Conservation (phyloP, 768 basidiomycete genomes). For the Mycena crocata region DNA sequence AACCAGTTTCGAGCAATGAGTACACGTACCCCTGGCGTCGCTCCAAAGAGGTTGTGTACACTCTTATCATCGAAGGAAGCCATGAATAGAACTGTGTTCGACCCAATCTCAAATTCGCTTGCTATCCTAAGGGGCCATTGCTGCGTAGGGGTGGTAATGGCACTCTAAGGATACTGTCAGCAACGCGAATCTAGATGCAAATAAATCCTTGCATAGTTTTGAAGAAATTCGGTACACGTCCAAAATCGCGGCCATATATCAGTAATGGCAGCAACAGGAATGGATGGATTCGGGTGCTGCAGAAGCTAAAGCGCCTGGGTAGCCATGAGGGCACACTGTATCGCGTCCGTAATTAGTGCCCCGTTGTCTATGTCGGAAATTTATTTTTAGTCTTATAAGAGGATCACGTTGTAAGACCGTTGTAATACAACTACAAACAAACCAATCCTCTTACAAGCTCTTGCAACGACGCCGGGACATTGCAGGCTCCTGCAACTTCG, state of each 20-base stretch:
- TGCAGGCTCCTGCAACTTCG: too few relatives aligned
- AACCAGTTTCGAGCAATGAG: neutral
- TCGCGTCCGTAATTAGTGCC: neutral
- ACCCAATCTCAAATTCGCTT: neutral
- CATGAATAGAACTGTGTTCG: neutral
- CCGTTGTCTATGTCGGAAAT: neutral
- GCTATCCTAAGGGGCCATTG: too few relatives aligned
- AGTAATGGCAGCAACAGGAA: neutral
- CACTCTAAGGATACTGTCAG: too few relatives aligned
- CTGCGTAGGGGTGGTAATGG: neutral
- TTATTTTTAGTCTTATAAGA: too few relatives aligned
- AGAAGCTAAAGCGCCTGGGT: neutral
- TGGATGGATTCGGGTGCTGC: too few relatives aligned
- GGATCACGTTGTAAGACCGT: too few relatives aligned
- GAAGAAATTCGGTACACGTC: neutral
- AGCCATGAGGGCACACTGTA: neutral
- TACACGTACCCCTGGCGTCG: neutral
- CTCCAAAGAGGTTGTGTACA: neutral
- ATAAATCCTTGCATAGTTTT: too few relatives aligned
- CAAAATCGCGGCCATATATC: conserved; percentile 10
- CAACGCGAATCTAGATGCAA: too few relatives aligned
- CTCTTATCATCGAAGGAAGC: neutral
- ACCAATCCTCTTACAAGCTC: too few relatives aligned
- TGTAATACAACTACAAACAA: too few relatives aligned
- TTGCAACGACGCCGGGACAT: too few relatives aligned